These are phyloP conservation scores for Phytophthora idaei DNA, from an alignment of 352 stramenopile genomes.

Conservation along the genomic window DNA sequence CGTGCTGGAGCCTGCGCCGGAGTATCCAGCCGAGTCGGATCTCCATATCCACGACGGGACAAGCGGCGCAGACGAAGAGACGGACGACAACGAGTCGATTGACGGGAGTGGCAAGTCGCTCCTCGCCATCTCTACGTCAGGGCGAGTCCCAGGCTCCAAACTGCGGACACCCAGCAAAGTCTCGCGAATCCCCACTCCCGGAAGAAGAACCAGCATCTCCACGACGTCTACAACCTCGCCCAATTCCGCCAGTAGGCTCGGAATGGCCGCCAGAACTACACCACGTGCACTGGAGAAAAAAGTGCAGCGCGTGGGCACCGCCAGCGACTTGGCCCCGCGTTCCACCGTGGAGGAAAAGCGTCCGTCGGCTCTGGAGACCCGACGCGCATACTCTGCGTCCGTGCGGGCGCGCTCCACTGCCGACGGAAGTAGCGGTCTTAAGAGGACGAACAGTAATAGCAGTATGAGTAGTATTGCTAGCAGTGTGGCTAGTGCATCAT, in stretches of 20 bases:
- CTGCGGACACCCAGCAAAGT: slow-evolving; percentile 34
- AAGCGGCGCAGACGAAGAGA: slow-evolving; percentile 16
- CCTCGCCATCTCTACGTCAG: slow-evolving; percentile 28
- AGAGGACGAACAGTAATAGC: slow-evolving; percentile 40
- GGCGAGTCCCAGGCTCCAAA: slow-evolving; percentile 19
- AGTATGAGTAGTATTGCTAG: slow-evolving; percentile 38
- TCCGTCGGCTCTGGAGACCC: slow-evolving; percentile 32
- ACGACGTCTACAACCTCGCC: slow-evolving; percentile 5
- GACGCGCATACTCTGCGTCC: slow-evolving; percentile 34
- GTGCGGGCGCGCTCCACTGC: slow-evolving; percentile 18
- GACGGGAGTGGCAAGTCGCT: slow-evolving; percentile 22
- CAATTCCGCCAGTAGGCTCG: slow-evolving; percentile 31
- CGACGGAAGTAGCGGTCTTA: slow-evolving; percentile 28
- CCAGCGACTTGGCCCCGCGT: slow-evolving; percentile 22
- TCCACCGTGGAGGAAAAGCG: slow-evolving; percentile 25
- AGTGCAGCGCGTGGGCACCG: slow-evolving; percentile 34
- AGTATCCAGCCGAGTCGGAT: slow-evolving; percentile 17
- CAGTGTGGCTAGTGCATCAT: slow-evolving; percentile 31
- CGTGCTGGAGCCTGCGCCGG: slow-evolving; percentile 3
- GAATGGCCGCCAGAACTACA: slow-evolving; percentile 48
- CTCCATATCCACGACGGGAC: slow-evolving; percentile 11
- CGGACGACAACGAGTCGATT: slow-evolving; percentile 20
- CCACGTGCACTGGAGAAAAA: slow-evolving; percentile 46
- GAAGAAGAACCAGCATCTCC: slow-evolving; percentile 7
- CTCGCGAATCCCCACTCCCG: slow-evolving; percentile 32